Evolutionary conservation across 305 asterid species (phyloP).

Genomic region (Fraxinus albicans): DNA sequence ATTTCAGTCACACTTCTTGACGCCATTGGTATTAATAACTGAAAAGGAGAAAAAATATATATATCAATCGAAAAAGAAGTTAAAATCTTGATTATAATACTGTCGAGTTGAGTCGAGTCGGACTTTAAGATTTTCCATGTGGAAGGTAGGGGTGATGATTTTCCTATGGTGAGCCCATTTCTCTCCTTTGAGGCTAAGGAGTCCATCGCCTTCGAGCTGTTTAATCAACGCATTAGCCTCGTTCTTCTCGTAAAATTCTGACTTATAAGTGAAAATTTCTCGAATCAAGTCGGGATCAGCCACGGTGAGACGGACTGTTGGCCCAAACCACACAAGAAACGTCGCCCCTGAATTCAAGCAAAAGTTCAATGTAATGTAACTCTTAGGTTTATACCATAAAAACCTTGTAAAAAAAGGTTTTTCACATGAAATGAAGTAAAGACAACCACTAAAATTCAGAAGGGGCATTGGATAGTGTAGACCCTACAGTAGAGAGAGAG

Average conservation of each 20-base stretch:
- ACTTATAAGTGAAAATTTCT: slow-evolving; percentile 66
- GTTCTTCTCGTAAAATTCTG: slow-evolving; percentile 74
- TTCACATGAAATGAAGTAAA: not conserved
- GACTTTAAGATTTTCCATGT: slow-evolving; percentile 82
- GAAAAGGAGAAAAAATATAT: not conserved
- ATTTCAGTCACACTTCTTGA: not conserved
- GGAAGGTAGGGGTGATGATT: slow-evolving; percentile 80
- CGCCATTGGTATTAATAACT: slow-evolving; percentile 72
- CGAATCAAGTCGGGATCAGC: slow-evolving; percentile 75
- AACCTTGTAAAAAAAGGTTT: not conserved
- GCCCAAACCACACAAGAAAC: slow-evolving; percentile 90
- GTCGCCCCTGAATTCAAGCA: slow-evolving; percentile 52
- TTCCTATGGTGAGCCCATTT: slow-evolving; percentile 98
- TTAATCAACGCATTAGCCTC: slow-evolving; percentile 69
- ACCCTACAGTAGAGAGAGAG: slow-evolving; percentile 39
- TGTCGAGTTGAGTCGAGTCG: not conserved
- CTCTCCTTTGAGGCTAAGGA: slow-evolving; percentile 75
- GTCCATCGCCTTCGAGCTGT: slow-evolving; percentile 91
- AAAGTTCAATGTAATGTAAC: not conserved
- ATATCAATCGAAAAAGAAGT: not conserved
- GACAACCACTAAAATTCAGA: slow-evolving; percentile 1
- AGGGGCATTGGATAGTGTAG: slow-evolving; percentile 60
- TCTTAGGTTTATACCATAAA: not conserved
- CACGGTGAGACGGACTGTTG: slow-evolving; percentile 69
- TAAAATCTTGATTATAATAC: not conserved